Base-by-base conservation (phyloP, 352 stramenopile genomes). In the Phytophthora chlamydospora region DNA sequence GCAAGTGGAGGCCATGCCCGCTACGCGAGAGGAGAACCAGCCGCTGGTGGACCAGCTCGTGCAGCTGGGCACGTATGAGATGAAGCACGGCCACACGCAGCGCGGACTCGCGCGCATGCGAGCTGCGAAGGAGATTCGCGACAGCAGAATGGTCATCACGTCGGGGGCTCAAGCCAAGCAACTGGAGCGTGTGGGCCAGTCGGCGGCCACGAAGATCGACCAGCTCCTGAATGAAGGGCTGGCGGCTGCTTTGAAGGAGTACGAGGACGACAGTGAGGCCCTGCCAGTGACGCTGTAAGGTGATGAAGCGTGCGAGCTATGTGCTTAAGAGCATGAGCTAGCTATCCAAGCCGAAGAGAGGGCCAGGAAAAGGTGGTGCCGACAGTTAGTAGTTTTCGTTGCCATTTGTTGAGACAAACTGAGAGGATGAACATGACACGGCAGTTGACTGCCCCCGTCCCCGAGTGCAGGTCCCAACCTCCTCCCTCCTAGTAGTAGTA, bases 1-100 rank as follows among this genome's bases (percentile, higher is more conserved):
- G 33, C 62, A 89, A 45, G 68, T 90, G 27, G 41, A 69, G 17
- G 68, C 71, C 8, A 58, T 55, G n/a, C 75, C 65, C 4, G 80
- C 78, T 0, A 49, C 32, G 24, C 48, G 56, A 21, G 19, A 29
- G 5, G 75, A 87, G 39, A 93, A 93, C 63, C 79, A 91, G 53
- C 16, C 62, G 17, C 64, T 93, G 2, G 81, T 91, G 29, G 71
- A 91, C 27, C 64, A 84, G 47, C 47, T 93, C 3, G 51, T 87
- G 42, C 48, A 81, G 41, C 58, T 93, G 13, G 81, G 77, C 14
- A 68, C 89, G 39, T 89, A 76, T 19, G 83, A 93, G 33, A 61
- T 87, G 58, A 39, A 57, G 12, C 61, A 67, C 6, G 76, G 80
- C 1, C 64, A 75, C 48, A 70, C 73, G 2, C 81, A 90, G 59